A percentile compares a stretch with the other conserved stretches of the same genome.
Conservation (phyloP, 2,329 filamentous ascomycete species). For the Cryphonectria parasitica region DNA sequence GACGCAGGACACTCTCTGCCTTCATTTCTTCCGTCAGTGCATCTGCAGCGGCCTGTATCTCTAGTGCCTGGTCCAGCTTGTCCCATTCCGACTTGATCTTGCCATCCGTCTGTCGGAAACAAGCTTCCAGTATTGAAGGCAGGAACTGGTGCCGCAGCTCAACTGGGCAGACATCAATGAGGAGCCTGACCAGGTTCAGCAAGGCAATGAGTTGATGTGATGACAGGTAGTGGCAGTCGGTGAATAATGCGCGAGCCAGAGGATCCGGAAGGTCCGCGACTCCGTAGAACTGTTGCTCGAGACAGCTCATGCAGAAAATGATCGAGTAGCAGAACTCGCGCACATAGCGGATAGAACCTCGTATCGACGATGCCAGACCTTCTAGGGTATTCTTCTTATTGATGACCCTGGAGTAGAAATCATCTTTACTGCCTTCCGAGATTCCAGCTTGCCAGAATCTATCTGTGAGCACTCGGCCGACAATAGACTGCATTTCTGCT, state of each 20-base stretch:
- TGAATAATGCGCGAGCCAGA: constrained; percentile 81
- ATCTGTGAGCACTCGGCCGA: constrained; percentile 85
- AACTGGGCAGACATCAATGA: constrained; percentile 91
- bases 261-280: constrained; percentile 81
- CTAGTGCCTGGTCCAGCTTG: constrained; percentile 67
- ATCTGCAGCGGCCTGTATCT: constrained; percentile 68
- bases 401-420: constrained; percentile 91
- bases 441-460: constrained; percentile 99
- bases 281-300: constrained; percentile 90
- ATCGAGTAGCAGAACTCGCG: constrained; percentile 94
- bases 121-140: constrained; percentile 77
- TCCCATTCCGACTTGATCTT: constrained; percentile 91
- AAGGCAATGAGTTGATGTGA: constrained; percentile 95
- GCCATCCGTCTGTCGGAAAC: constrained; percentile 83
- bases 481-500: constrained; percentile 73
- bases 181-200: constrained; percentile 81
- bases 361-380: constrained; percentile 90
- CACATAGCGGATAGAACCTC: constrained; percentile 85
- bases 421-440: constrained; percentile 91
- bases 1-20: constrained; percentile 89
- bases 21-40: constrained; percentile 97
- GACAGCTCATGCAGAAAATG: constrained; percentile 86
- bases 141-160: constrained; percentile 78
- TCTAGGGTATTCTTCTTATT: constrained; percentile 89
- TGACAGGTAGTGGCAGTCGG: constrained; percentile 79